Conservation (phyloP, 2,329 filamentous ascomycete species). For the Didymella exigua region DNA sequence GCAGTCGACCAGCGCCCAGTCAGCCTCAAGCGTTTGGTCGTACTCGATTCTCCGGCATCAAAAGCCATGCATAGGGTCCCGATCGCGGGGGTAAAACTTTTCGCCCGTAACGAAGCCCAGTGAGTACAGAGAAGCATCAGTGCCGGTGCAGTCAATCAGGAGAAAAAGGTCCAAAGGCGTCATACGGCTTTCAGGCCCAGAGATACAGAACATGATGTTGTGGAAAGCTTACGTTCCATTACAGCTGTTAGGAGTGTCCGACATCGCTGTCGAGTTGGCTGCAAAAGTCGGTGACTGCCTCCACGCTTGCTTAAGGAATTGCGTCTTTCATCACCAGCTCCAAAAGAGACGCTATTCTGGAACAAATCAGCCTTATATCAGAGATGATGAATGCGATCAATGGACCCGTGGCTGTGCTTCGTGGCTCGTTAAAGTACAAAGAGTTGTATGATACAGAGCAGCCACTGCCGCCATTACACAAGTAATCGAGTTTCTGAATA, state of each 20-base stretch:
- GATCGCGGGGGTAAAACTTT: constrained; percentile 59
- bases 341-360: constrained; percentile 36
- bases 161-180: constrained; percentile 56
- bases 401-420: constrained; percentile 40
- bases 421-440: constrained; percentile 30
- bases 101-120: constrained; percentile 48
- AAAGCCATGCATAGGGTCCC: constrained; percentile 56
- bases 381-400: constrained; percentile 50
- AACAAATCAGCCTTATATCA: constrained; percentile 53
- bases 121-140: constrained; percentile 51
- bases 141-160: constrained; percentile 52
- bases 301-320: background rate
- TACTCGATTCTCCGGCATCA: constrained; percentile 52
- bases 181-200: constrained; percentile 48
- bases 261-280: constrained; percentile 31
- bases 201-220: constrained; percentile 52
- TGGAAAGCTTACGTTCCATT: constrained; percentile 51
- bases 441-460: constrained; percentile 37
- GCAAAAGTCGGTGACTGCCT: background rate
- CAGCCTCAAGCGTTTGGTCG: constrained; percentile 54
- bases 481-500: constrained; percentile 35
- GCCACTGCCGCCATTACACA: constrained; percentile 47
- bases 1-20: constrained; percentile 54
- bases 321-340: constrained; percentile 11
- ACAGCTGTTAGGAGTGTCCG: constrained; percentile 43